Percentiles rank a stretch among this genome's conserved stretches.
Evolutionary conservation across 306 rosid species (phyloP).

Genomic region (Adenanthera pavonina): DNA sequence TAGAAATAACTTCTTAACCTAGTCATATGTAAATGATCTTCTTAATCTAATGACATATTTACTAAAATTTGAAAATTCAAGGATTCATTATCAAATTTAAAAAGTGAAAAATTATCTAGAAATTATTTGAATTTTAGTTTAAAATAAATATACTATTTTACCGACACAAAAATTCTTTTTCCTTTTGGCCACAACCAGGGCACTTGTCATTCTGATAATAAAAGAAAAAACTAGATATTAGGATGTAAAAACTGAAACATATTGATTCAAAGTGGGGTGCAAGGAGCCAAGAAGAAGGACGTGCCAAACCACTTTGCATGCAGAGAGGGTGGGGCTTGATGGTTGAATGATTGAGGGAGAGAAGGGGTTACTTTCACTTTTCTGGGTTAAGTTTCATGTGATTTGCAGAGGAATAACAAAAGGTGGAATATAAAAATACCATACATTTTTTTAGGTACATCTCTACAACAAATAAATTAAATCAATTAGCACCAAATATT

Average conservation of each 20-base stretch:
- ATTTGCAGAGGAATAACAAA: constrained; percentile 21
- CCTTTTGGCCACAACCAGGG: not conserved
- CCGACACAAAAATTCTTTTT: constrained; percentile 1
- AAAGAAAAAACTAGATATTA: not conserved
- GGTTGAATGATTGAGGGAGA: constrained; percentile 10
- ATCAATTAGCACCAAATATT: not conserved
- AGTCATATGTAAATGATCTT: no score
- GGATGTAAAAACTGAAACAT: not conserved
- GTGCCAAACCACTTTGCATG: constrained; percentile 5
- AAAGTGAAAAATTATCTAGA: not conserved
- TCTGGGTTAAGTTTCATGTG: constrained; percentile 7
- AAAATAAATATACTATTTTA: not conserved
- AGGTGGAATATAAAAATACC: not conserved
- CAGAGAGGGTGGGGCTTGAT: not conserved
- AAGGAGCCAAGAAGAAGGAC: constrained; percentile 21
- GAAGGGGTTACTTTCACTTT: not conserved
- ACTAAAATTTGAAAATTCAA: not conserved
- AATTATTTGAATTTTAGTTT: not conserved
- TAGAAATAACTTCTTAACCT: no score
- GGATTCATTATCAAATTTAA: no score
- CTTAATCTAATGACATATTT: no score
- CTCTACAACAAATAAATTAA: not conserved
- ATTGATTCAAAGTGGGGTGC: not conserved
- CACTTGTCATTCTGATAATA: not conserved
- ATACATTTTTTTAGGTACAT: not conserved